Evolutionary conservation across 192 early-diverging fungal genomes (phyloP).

Genomic region (Mortierella alpina): DNA sequence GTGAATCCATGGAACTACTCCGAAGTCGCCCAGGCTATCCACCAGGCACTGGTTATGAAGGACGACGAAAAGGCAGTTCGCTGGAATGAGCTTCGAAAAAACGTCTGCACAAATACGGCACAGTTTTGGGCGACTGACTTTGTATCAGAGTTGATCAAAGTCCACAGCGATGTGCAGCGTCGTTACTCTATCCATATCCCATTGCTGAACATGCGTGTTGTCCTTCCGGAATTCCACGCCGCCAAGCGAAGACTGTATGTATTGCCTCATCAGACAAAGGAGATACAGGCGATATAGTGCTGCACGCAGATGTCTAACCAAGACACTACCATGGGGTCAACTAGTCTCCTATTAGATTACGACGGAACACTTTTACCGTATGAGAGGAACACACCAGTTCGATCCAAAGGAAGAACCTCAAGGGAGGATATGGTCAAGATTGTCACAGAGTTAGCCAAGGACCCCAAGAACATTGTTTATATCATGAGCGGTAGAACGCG

Average conservation of each 20-base stretch:
- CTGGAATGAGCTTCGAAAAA: slow-evolving; percentile 79
- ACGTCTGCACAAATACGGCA: slow-evolving; percentile 76
- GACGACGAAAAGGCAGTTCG: slow-evolving; percentile 79
- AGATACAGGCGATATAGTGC: neutral
- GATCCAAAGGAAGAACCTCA: slow-evolving; percentile 59
- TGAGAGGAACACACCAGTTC: slow-evolving; percentile 56
- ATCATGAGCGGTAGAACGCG: slow-evolving; percentile 81
- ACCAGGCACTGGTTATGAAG: slow-evolving; percentile 86
- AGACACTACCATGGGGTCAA: neutral
- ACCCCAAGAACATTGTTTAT: slow-evolving; percentile 79
- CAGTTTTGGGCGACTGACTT: slow-evolving; percentile 76
- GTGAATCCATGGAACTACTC: slow-evolving; percentile 98
- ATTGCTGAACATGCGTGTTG: slow-evolving; percentile 37
- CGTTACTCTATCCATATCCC: slow-evolving; percentile 65
- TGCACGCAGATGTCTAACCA: neutral
- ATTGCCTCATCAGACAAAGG: neutral
- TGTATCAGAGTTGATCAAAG: slow-evolving; percentile 63
- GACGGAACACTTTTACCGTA: slow-evolving; percentile 79
- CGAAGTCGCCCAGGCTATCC: slow-evolving; percentile 90
- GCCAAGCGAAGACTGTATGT: slow-evolving; percentile 62
- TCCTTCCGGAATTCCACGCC: slow-evolving; percentile 33
- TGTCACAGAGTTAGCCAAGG: slow-evolving; percentile 61
- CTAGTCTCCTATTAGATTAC: slow-evolving; percentile 66
- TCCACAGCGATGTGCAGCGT: slow-evolving; percentile 59
- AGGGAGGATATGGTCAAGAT: slow-evolving; percentile 70